Evolutionary conservation across 495 filamentous ascomycete genomes (phyloP).

Genomic region (Daldinia grandis): DNA sequence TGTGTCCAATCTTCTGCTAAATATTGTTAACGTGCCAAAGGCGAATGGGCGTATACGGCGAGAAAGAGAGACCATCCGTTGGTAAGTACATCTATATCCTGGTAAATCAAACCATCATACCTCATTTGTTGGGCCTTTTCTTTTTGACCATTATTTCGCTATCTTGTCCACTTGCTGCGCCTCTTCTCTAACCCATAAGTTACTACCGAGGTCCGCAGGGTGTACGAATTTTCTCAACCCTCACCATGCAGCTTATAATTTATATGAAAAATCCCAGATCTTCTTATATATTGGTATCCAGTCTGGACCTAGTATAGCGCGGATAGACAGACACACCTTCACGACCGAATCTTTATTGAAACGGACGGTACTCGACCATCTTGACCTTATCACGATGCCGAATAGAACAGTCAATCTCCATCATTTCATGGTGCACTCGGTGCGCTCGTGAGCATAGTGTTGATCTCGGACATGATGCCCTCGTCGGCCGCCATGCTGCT

Average conservation of each 20-base stretch:
- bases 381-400: background rate
- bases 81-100: slow-evolving; percentile 35
- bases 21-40: slow-evolving; percentile 19
- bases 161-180: slow-evolving; percentile 8
- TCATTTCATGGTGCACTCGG: slow-evolving; percentile 15
- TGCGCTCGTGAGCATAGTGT: slow-evolving; percentile 42
- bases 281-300: background rate
- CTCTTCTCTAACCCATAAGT: background rate
- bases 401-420: slow-evolving; percentile 16
- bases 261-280: background rate
- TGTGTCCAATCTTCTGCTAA: slow-evolving; percentile 3
- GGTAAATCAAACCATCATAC: slow-evolving; percentile 4
- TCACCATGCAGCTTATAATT: slow-evolving; percentile 6
- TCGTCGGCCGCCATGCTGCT: slow-evolving; percentile 62
- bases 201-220: background rate
- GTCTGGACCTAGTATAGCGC: background rate
- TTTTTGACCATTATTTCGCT: background rate
- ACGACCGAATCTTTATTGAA: background rate
- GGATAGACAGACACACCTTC: background rate
- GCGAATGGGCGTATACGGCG: background rate
- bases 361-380: background rate
- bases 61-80: slow-evolving; percentile 9
- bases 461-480: slow-evolving; percentile 62
- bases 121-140: slow-evolving; percentile 3
- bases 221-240: background rate